Conservation (phyloP, 2,329 filamentous ascomycete genomes). For the Orbilia javanica region DNA sequence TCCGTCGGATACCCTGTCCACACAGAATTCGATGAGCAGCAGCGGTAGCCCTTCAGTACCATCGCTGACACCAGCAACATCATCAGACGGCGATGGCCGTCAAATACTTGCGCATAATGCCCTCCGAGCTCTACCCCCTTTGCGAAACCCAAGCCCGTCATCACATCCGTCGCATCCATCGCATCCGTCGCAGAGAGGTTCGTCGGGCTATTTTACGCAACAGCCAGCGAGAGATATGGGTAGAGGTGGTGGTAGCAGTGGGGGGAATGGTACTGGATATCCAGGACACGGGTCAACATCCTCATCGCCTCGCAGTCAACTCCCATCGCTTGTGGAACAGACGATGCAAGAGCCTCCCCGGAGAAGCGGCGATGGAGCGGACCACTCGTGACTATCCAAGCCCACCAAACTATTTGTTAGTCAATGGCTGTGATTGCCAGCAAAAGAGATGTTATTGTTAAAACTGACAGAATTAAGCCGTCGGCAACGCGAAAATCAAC, state of each 20-base stretch:
- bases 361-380: constrained; percentile 38
- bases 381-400: constrained; percentile 51
- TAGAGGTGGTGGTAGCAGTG: constrained; percentile 23
- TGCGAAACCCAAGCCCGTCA: constrained; percentile 48
- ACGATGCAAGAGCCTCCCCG: constrained; percentile 48
- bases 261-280: constrained; percentile 32
- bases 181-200: constrained; percentile 31
- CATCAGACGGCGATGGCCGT: constrained; percentile 59
- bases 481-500: constrained; percentile 47
- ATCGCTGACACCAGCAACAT: constrained; percentile 59
- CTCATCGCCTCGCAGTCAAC: constrained; percentile 48
- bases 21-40: constrained; percentile 60
- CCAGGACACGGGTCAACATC: constrained; percentile 49
- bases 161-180: constrained; percentile 9
- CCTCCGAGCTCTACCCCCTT: constrained; percentile 42
- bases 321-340: constrained; percentile 35
- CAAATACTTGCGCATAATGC: constrained; percentile 51
- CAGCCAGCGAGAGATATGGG: constrained; percentile 39
- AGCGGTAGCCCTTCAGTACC: constrained; percentile 60
- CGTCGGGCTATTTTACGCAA: constrained; percentile 48
- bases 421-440: constrained; percentile 33
- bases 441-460: constrained; percentile 16
- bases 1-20: constrained; percentile 57
- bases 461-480: constrained; percentile 8
- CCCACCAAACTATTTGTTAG: constrained; percentile 26